Evolutionary conservation across 139 green algal genomes (phyloP), one percentile per base, ranked within the genome.

Genomic region (Chlorella ohadii): DNA sequence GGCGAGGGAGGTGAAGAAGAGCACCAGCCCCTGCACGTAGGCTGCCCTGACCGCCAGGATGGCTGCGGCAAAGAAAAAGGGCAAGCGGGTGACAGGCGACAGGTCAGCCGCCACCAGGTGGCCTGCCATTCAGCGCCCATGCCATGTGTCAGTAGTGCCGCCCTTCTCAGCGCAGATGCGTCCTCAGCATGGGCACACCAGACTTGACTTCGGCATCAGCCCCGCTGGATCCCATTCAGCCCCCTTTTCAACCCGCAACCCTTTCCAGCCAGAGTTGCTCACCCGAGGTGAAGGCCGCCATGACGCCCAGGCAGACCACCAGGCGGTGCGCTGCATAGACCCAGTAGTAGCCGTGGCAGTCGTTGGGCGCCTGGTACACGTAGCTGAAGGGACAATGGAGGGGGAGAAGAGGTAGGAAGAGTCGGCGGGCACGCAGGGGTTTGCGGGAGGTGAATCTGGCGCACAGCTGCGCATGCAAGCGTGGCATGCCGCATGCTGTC

Each of bases 11-110:
- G 89, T 73, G n/a, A 92, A 79, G 17, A 88, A 59, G 55, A 88
- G 23, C 22, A 83, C 64, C 34, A 65, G 61, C 39, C 67, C 85
- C 3, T 71, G 78, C 13, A 86, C 33, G 83, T 87, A 93, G 3
- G 87, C 91, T 28, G 70, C 34, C 82, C 91, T 91, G 51, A 88
- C 82, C 17, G 90, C 67, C 67, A 92, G 76, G n/a, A 91, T 84
- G 34, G 82, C 78, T 83, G 78, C 78, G 55, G 22, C 31, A 39
- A 16, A 33, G 41, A 39, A 17, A n/a, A 23, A 12, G 23, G 71
- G 31, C 63, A 68, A 73, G 66, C 13, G 33, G 65, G 0, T 33
- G 65, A 22, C 33, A 44, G 1, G 11, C 13, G 20, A 12, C n/a
- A n/a, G n/a, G n/a, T n/a, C n/a, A n/a, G n/a, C n/a, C n/a, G n/a